These are phyloP conservation scores for Amylostereum areolatum DNA, from an alignment of 1,284 basidiomycete genomes.

Conservation along the genomic window DNA sequence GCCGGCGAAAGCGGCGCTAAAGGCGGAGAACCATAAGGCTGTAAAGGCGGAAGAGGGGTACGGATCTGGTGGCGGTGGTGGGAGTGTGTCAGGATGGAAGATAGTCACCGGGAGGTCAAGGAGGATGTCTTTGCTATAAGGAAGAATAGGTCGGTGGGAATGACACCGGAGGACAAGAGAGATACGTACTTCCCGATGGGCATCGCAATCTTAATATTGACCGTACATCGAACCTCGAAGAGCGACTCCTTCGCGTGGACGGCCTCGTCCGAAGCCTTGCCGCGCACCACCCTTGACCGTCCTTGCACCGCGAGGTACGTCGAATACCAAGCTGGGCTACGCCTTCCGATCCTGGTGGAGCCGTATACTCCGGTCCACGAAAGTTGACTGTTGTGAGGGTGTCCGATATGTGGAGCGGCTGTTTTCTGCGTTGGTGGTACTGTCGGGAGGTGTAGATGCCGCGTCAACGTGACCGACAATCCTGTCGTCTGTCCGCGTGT, in stretches of 20 bases:
- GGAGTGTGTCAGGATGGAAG: constrained; percentile 52
- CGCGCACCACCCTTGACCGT: constrained; percentile 52
- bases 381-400: constrained; percentile 63
- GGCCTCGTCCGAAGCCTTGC: constrained; percentile 26
- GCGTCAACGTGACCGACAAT: constrained; percentile 49
- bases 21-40: constrained; percentile 14
- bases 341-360: constrained; percentile 66
- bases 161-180: neutral
- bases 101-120: constrained; percentile 60
- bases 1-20: constrained; percentile 19
- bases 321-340: constrained; percentile 70
- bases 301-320: constrained; percentile 57
- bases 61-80: constrained; percentile 27
- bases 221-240: constrained; percentile 57
- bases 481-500: constrained; percentile 51
- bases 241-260: constrained; percentile 38
- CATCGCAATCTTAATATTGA: constrained; percentile 54
- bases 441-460: constrained; percentile 51
- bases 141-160: neutral
- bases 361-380: constrained; percentile 63
- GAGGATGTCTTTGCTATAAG: constrained; percentile 57
- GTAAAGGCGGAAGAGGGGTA: constrained; percentile 13
- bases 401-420: constrained; percentile 56
- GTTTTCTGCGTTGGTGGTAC: constrained; percentile 33
- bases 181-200: constrained; percentile 52